A percentile compares a stretch with the other conserved stretches of the same genome.
These are phyloP conservation scores for Acanthamoeba castellanii DNA, from an alignment of 208 protist genomes.

Conservation along the genomic window DNA sequence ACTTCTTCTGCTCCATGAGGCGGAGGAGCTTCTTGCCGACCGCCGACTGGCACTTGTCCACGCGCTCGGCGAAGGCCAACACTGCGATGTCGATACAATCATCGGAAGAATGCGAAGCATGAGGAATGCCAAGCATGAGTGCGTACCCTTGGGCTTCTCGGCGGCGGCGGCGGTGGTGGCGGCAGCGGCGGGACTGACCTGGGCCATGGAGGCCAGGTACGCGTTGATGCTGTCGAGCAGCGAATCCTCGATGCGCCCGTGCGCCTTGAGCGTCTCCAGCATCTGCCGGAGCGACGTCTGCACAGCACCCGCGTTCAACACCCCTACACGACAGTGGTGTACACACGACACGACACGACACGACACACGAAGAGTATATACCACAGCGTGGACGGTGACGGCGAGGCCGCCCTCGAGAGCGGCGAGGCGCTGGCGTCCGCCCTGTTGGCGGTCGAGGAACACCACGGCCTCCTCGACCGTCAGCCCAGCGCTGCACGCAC, in stretches of 20 bases:
- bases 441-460: conserved; percentile 96
- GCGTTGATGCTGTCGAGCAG: conserved; percentile 56
- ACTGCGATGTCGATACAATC: background rate
- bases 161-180: background rate
- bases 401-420: conserved; percentile 89
- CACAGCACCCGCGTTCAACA: background rate
- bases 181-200: conserved; percentile 1
- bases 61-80: conserved; percentile 1
- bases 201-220: conserved; percentile 46
- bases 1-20: conserved; percentile 89
- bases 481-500: conserved; percentile 88
- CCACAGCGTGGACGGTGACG: conserved; percentile 92
- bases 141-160: background rate
- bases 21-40: conserved; percentile 85
- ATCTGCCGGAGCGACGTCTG: conserved; percentile 27
- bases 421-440: conserved; percentile 92
- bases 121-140: background rate
- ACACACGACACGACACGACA: background rate
- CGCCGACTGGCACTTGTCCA: conserved; percentile 30
- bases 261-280: conserved; percentile 65
- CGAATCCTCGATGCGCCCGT: conserved; percentile 50
- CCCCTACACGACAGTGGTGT: background rate
- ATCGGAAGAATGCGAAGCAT: background rate
- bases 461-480: conserved; percentile 94
- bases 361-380: conserved; percentile 45